Base-by-base conservation (phyloP, 148 eudicot species). In the Nyssa sinensis region DNA sequence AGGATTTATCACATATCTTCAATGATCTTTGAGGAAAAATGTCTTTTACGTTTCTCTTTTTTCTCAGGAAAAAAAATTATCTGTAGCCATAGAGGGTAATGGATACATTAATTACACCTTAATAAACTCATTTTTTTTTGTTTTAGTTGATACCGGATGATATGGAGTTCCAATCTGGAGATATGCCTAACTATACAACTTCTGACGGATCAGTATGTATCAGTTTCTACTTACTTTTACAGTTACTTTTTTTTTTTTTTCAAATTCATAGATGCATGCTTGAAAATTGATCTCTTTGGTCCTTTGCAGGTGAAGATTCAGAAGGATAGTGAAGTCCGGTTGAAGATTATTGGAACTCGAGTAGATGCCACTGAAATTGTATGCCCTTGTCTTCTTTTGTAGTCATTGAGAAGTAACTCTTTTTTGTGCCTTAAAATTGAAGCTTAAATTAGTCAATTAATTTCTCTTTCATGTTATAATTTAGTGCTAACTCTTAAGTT, bases 311-410 rank as follows among this genome's bases (percentile, higher is more conserved):
- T 94, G 35, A 94, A 94, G 77, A 94, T 94, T 77, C 94, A 94
- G 44, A 94, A 94, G 82, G 98, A 94, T 1, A 94, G 89, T 78
- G 98, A 94, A 84, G 96, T 94, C 65, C 84, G 98, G 75, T 70
- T 94, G 66, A 94, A 94, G 87, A 92, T 94, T 57, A 90, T 94
- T 65, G 98, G 98, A 64, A 92, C 98, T 71, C 88, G 98, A 74
- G 96, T 94, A 14, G 98, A 94, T 86, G 98, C 98, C 49, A 94
- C 98, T 13, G 98, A 94, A 83, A 94, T 94, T 77, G 98, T 94
- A 90, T 60, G 89, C 17, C 32, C 32, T 3, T 58, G 28, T 12
- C 17, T 32, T 44, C n/a, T 29, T 39, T 7, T 60, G 16, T 37
- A 33, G 10, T 34, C 24, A 34, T 25, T 35, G 21, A 0, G 44